phyloP scores from a whole-genome alignment of 495 filamentous ascomycete genomes.

The Jackrogersella multiformis region DNA sequence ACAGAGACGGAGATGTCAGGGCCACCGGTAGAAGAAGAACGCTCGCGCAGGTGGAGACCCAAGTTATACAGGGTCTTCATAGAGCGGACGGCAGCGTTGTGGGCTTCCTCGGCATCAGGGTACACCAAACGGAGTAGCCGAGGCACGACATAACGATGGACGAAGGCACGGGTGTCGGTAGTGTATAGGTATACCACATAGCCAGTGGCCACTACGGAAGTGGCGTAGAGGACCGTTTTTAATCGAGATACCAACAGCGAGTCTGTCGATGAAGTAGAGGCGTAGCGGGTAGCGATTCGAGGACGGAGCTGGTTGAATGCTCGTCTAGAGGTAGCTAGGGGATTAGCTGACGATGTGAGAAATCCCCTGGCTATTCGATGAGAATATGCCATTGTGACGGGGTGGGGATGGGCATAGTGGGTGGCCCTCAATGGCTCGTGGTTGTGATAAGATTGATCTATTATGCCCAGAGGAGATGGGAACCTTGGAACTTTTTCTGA shows the following conservation, averaged over 20 bases:
- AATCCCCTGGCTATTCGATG: slow-evolving; percentile 47
- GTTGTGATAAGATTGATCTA: slow-evolving; percentile 11
- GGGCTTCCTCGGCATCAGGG: slow-evolving; percentile 90
- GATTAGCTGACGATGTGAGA: slow-evolving; percentile 44
- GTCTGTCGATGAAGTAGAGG: slow-evolving; percentile 52
- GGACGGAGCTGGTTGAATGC: slow-evolving; percentile 24
- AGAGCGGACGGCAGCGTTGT: slow-evolving; percentile 74
- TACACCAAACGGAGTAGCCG: slow-evolving; percentile 74
- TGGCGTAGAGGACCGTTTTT: slow-evolving; percentile 64
- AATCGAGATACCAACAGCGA: slow-evolving; percentile 49
- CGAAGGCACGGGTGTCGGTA: slow-evolving; percentile 88
- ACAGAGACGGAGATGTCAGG: slow-evolving; percentile 62
- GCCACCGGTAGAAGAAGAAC: slow-evolving; percentile 47
- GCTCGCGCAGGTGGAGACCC: slow-evolving; percentile 78
- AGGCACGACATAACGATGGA: slow-evolving; percentile 83
- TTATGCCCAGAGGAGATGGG: neutral
- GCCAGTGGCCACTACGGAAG: slow-evolving; percentile 55
- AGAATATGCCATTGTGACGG: slow-evolving; percentile 50
- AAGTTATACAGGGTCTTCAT: slow-evolving; percentile 75
- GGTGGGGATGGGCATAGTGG: slow-evolving; percentile 47
- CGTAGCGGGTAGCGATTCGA: slow-evolving; percentile 43
- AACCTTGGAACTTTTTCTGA: neutral
- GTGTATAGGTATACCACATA: slow-evolving; percentile 72
- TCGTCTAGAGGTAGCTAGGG: slow-evolving; percentile 39
- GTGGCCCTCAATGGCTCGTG: slow-evolving; percentile 52